Conservation (phyloP, 31 red algal genomes). For the Endocladia muricata region DNA sequence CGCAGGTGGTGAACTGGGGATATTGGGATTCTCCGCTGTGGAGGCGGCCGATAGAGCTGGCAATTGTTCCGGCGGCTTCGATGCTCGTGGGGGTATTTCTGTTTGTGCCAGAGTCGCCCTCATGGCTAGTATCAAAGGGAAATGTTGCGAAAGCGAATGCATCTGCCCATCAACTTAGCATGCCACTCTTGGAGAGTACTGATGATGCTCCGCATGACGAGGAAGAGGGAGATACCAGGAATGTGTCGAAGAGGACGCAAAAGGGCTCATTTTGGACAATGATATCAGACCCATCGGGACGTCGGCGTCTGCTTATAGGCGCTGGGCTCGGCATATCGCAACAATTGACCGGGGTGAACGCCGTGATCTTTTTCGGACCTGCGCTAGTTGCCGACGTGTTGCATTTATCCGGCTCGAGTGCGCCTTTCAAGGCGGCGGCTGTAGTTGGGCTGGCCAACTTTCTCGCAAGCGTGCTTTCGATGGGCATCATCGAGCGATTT, state of each 20-base stretch:
- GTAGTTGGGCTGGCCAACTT: constrained; percentile 40
- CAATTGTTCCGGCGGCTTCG: constrained; percentile 14
- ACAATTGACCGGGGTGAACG: constrained; percentile 63
- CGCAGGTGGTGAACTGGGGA: constrained; percentile 25
- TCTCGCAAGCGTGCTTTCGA: constrained; percentile 35
- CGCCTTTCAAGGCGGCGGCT: constrained; percentile 46
- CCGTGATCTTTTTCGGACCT: constrained; percentile 69
- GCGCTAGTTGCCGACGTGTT: constrained; percentile 44
- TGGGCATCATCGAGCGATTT: constrained; percentile 34
- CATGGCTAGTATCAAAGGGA: constrained; percentile 21
- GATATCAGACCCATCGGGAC: constrained; percentile 10
- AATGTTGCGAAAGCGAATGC: not conserved
- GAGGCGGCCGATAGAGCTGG: constrained; percentile 15
- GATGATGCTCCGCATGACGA: not conserved
- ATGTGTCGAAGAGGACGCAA: not conserved
- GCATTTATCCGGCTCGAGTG: constrained; percentile 11
- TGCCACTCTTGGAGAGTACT: not conserved
- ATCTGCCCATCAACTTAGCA: not conserved
- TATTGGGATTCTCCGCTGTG: constrained; percentile 17
- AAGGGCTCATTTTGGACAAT: not conserved
- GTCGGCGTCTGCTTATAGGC: constrained; percentile 40
- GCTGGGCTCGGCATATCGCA: constrained; percentile 22
- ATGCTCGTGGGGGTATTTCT: constrained; percentile 27
- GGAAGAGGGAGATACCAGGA: not conserved
- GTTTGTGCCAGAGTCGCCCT: constrained; percentile 47